Evolutionary conservation across 78 protist genomes (phyloP), one percentile per base, ranked within the genome.

Genomic region (Tieghemostelium lacteum): DNA sequence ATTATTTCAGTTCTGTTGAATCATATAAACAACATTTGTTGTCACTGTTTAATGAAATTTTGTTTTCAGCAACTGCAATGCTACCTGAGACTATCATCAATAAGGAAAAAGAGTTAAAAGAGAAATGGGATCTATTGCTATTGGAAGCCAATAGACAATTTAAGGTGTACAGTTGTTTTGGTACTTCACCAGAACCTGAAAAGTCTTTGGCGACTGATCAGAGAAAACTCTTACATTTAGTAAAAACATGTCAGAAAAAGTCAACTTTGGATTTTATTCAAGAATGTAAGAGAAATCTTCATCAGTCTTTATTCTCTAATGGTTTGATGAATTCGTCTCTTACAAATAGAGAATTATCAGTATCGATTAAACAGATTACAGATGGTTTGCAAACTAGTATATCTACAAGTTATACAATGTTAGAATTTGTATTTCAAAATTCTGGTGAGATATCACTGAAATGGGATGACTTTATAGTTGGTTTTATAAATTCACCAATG

Each of bases 61-160:
- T 83, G 34, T 67, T 83, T 31, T 52, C 54, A 12, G 34, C 64
- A 0, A 54, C 69, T 2, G 58, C 16, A 29, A 26, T 57, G 1
- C 50, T 40, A 33, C 39, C 39, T n/a, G 24, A 22, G 0, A n/a
- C 37, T 0, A 7, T 14, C n/a, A 22, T 58, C 22, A 12, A 62
- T n/a, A 20, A 20, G 5, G 49, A 83, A 31, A 10, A 33, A 8
- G 91, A 83, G 2, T 29, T 55, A 17, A 33, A 63, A 29, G 19
- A 36, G 4, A 83, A 83, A 31, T 39, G 66, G 24, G 91, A 83
- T 58, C 14, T 83, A 31, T 31, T 83, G 20, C 22, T 29, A 24
- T 29, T 76, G 36, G 91, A 83, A 33, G 91, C 91, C 20, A 29
- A 58, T 33, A 37, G 91, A n/a, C 91, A 83, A 33, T 83, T 58